Conservation (phyloP, 768 basidiomycete genomes). For the Phlegmacium glaucopus region DNA sequence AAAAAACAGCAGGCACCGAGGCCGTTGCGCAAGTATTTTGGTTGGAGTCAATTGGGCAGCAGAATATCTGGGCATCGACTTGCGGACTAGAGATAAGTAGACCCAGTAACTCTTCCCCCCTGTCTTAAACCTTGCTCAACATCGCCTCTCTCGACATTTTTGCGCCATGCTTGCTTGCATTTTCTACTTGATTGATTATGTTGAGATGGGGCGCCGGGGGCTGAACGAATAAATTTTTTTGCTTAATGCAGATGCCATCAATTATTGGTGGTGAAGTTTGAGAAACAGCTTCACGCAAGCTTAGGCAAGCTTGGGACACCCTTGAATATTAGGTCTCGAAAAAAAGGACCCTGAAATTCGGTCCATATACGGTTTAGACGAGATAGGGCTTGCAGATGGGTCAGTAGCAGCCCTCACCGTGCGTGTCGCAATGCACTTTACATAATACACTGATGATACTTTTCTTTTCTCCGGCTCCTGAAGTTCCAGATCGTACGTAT, state of each 20-base stretch:
- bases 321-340: no score
- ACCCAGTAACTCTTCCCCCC: conserved; percentile 83
- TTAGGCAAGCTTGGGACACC: no score
- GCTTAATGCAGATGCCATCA: conserved; percentile 8
- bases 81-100: conserved; percentile 47
- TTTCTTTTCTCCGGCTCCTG: no score
- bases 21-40: conserved; percentile 81
- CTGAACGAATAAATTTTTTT: conserved; percentile 24
- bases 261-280: background rate
- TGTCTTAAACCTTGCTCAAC: conserved; percentile 71
- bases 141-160: conserved; percentile 83
- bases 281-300: no score
- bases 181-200: conserved; percentile 74
- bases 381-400: no score
- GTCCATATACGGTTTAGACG: no score
- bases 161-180: conserved; percentile 92
- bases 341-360: no score
- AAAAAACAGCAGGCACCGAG: conserved; percentile 79
- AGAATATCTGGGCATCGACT: conserved; percentile 52
- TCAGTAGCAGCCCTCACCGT: no score
- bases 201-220: conserved; percentile 56
- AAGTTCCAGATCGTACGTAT: no score
- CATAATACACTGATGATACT: no score
- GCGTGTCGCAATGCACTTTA: no score
- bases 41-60: conserved; percentile 57